These are phyloP conservation scores for Coemansia aciculifera DNA, from an alignment of 192 early-diverging fungal species.

Conservation along the genomic window DNA sequence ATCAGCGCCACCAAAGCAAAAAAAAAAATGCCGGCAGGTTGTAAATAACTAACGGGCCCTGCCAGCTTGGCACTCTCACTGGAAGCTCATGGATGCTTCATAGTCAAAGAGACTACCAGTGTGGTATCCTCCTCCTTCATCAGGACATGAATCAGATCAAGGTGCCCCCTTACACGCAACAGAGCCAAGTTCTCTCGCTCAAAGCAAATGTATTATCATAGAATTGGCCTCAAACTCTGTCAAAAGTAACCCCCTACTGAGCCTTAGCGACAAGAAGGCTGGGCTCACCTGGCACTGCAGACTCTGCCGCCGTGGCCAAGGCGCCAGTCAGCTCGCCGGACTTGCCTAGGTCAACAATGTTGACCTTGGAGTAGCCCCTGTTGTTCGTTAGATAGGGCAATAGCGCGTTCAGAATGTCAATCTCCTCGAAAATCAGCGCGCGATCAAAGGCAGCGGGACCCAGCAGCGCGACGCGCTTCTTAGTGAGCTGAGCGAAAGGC, in stretches of 20 bases:
- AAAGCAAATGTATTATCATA: neutral
- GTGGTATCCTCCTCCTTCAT: neutral
- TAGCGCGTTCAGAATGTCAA: slow-evolving; percentile 60
- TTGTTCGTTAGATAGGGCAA: slow-evolving; percentile 60
- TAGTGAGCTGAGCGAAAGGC: slow-evolving; percentile 91
- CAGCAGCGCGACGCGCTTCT: slow-evolving; percentile 71
- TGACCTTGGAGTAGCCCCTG: slow-evolving; percentile 61
- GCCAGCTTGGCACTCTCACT: neutral
- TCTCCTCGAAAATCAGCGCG: slow-evolving; percentile 80
- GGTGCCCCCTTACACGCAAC: neutral
- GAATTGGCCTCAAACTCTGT: neutral
- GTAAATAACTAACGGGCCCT: neutral
- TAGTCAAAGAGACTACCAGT: neutral
- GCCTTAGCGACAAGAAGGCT: slow-evolving; percentile 40
- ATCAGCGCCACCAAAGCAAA: slow-evolving; percentile 5
- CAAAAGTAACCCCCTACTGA: neutral
- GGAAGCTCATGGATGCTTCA: neutral
- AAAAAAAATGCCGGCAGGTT: neutral
- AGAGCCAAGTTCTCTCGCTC: neutral
- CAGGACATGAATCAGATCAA: neutral
- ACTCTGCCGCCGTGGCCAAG: slow-evolving; percentile 32
- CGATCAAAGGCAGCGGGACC: slow-evolving; percentile 79
- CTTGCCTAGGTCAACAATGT: slow-evolving; percentile 48
- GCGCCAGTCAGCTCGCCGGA: slow-evolving; percentile 37
- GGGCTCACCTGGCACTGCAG: slow-evolving; percentile 51